Evolutionary conservation across 1,284 basidiomycete species (phyloP).

Genomic region (Pyrrhoderma noxium): DNA sequence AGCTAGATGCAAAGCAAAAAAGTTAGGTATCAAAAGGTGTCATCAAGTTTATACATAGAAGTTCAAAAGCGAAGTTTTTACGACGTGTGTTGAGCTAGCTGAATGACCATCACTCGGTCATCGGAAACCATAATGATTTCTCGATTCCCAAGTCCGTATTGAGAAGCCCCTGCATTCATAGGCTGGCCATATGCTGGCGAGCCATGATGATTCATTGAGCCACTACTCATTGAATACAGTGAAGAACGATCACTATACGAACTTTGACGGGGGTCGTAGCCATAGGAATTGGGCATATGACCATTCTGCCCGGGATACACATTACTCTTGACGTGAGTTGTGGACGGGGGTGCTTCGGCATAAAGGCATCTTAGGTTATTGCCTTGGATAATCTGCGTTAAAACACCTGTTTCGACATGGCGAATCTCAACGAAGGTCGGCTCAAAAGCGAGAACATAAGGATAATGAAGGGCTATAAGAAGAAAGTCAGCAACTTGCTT

Average conservation of each 20-base stretch:
- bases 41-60: too few relatives aligned
- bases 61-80: background rate
- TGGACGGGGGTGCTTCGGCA: slow-evolving; percentile 90
- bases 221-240: slow-evolving; percentile 10
- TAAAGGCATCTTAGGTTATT: slow-evolving; percentile 86
- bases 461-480: slow-evolving; percentile 82
- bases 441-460: slow-evolving; percentile 96
- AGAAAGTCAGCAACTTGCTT: slow-evolving; percentile 13
- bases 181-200: slow-evolving; percentile 37
- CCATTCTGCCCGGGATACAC: slow-evolving; percentile 27
- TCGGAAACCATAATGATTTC: slow-evolving; percentile 78
- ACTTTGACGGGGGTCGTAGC: slow-evolving; percentile 21
- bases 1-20: too few relatives aligned
- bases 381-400: slow-evolving; percentile 95
- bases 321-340: slow-evolving; percentile 38
- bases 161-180: slow-evolving; percentile 32
- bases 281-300: slow-evolving; percentile 23
- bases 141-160: slow-evolving; percentile 44
- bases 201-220: slow-evolving; percentile 17
- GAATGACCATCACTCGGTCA: slow-evolving; percentile 66
- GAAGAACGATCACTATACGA: slow-evolving; percentile 14
- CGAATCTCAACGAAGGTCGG: slow-evolving; percentile 95
- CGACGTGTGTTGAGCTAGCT: slow-evolving; percentile 30
- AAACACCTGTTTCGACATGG: slow-evolving; percentile 86
- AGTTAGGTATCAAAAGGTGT: too few relatives aligned